Conservation (phyloP, 257 asterid species). For the Solanum rostratum region DNA sequence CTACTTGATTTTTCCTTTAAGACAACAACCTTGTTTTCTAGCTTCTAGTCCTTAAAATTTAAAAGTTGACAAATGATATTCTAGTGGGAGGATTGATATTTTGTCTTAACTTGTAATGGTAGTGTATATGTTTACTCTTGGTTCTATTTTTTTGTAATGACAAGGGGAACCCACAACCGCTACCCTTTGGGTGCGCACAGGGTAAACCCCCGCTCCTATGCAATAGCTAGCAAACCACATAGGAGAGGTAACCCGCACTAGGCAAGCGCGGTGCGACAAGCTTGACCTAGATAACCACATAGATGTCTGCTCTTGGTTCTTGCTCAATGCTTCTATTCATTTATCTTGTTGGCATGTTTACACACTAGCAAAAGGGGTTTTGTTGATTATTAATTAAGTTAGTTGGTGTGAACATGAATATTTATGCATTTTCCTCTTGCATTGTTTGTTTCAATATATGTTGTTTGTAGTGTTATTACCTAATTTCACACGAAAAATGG, state of each 20-base stretch:
- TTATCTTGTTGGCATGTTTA: not conserved
- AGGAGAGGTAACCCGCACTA: too few species aligned
- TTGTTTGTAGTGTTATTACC: not conserved
- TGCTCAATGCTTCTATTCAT: not conserved
- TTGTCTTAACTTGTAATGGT: not conserved
- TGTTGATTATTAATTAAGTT: not conserved
- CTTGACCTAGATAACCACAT: too few species aligned
- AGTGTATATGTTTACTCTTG: not conserved
- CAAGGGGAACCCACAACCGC: too few species aligned
- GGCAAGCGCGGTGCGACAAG: too few species aligned
- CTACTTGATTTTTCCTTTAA: not conserved
- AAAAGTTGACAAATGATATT: not conserved
- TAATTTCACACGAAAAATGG: not conserved
- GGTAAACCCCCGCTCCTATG: too few species aligned
- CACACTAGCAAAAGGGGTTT: not conserved
- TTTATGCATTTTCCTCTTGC: not conserved
- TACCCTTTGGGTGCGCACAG: too few species aligned
- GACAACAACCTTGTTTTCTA: not conserved
- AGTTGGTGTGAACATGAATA: not conserved
- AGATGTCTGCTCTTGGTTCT: not conserved
- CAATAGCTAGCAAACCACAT: too few species aligned
- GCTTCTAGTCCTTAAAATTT: not conserved
- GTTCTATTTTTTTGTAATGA: too few species aligned
- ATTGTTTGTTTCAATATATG: not conserved
- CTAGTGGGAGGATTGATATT: not conserved